Percentiles rank a stretch among this genome's conserved stretches.
Conservation (phyloP, 2,329 filamentous ascomycete genomes). For the Raffaelea arxii region DNA sequence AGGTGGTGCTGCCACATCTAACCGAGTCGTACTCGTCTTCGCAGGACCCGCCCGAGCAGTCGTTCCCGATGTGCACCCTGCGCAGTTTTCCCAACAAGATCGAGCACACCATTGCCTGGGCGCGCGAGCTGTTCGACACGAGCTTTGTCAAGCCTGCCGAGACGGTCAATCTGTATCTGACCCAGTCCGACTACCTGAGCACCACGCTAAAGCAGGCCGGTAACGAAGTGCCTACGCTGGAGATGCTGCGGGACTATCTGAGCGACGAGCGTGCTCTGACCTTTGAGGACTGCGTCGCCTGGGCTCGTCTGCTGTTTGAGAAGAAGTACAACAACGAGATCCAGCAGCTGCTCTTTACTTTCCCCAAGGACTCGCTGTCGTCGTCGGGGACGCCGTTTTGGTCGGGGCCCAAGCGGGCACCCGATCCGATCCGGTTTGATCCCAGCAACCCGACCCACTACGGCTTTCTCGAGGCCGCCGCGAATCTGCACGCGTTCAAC, state of each 20-base stretch:
- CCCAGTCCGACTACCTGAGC: constrained; percentile 82
- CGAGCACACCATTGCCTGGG: constrained; percentile 98
- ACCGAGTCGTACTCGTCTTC: constrained; percentile 95
- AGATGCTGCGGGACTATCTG: constrained; percentile 81
- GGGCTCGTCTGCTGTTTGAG: constrained; percentile 90
- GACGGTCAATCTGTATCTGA: constrained; percentile 59
- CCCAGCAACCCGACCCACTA: constrained; percentile 76
- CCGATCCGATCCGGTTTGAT: constrained; percentile 84
- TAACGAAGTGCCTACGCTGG: constrained; percentile 87
- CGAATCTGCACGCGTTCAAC: constrained; percentile 94
- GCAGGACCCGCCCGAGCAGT: constrained; percentile 95
- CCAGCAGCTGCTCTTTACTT: constrained; percentile 90
- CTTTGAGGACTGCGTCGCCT: constrained; percentile 94
- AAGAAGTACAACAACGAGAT: constrained; percentile 96
- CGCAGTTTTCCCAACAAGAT: constrained; percentile 97
- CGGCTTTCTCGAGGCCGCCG: constrained; percentile 76
- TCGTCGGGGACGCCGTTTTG: constrained; percentile 88
- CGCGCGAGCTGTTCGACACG: constrained; percentile 88
- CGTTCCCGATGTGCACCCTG: constrained; percentile 97
- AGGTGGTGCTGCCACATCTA: constrained; percentile 81
- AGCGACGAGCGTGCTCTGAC: constrained; percentile 84
- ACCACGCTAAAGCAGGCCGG: constrained; percentile 83
- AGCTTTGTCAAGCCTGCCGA: constrained; percentile 75
- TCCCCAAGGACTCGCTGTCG: constrained; percentile 86
- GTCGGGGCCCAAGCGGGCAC: constrained; percentile 96